Evolutionary conservation across 768 basidiomycete genomes (phyloP).

Genomic region (Auricularia sp.): DNA sequence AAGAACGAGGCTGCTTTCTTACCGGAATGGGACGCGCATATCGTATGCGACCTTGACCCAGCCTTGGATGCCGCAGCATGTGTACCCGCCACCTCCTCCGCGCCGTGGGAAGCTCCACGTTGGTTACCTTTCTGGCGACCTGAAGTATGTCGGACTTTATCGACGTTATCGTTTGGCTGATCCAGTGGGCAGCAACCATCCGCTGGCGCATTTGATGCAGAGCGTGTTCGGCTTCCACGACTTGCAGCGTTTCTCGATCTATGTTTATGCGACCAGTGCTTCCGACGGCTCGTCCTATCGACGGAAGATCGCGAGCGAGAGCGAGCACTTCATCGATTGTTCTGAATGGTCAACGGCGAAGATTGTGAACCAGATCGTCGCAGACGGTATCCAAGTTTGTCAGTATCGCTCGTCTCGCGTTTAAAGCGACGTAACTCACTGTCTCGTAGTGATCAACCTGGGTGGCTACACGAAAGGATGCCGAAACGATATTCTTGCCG

Average conservation of each 20-base stretch:
- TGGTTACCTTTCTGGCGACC: conserved; percentile 41
- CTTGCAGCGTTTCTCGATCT: conserved; percentile 29
- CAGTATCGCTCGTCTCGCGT: conserved; percentile 11
- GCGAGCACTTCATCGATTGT: conserved; percentile 30
- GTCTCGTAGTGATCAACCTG: conserved; percentile 30
- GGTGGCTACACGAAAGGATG: conserved; percentile 46
- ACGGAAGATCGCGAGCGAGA: conserved; percentile 31
- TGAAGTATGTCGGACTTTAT: conserved; percentile 17
- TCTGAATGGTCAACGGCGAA: conserved; percentile 9
- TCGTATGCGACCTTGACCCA: conserved; percentile 34
- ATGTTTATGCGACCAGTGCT: conserved; percentile 40
- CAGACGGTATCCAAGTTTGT: conserved; percentile 39
- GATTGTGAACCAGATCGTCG: conserved; percentile 30
- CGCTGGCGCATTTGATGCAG: conserved; percentile 44
- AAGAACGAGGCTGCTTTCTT: conserved; percentile 35
- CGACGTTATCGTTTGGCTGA: background rate
- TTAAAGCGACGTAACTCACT: background rate
- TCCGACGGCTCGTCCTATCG: conserved; percentile 37
- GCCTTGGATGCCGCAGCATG: conserved; percentile 30
- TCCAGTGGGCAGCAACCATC: conserved; percentile 32
- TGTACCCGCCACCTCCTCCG: conserved; percentile 34
- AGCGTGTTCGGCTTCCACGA: conserved; percentile 39
- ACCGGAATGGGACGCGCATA: conserved; percentile 37
- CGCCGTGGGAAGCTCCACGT: conserved; percentile 31
- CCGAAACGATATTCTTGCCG: conserved; percentile 42